Evolutionary conservation across 371 early-diverging fungal genomes (phyloP).

Genomic region (Chytridium lagenaria): DNA sequence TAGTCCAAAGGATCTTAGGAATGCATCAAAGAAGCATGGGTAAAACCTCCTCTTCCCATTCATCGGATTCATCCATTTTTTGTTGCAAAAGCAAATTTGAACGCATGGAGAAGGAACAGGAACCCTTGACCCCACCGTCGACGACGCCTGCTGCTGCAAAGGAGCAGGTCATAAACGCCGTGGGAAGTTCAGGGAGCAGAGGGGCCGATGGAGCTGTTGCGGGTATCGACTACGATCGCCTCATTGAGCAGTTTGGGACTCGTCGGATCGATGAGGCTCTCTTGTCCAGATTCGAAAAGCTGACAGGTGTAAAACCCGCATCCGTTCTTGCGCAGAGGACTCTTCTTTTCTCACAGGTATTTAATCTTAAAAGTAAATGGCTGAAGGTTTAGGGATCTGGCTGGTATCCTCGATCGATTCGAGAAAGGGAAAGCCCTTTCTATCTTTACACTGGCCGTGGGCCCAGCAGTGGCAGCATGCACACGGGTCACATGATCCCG

Average conservation of each 20-base stretch:
- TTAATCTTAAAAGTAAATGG: too few relatives aligned
- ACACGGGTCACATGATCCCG: constrained; percentile 98
- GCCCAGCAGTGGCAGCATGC: constrained; percentile 97
- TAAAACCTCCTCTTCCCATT: constrained; percentile 22
- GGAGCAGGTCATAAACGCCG: constrained; percentile 89
- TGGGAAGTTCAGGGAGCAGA: constrained; percentile 95
- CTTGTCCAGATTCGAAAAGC: constrained; percentile 80
- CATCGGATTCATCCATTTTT: constrained; percentile 12
- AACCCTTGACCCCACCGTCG: constrained; percentile 10
- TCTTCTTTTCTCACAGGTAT: constrained; percentile 98
- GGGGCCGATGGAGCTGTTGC: constrained; percentile 82
- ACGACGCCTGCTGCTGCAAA: not conserved
- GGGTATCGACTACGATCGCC: constrained; percentile 95
- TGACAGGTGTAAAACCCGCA: constrained; percentile 90
- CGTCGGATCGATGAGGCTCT: constrained; percentile 77
- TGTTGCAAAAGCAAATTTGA: too few relatives aligned
- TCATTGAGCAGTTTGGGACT: constrained; percentile 96
- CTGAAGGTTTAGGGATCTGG: constrained; percentile 92
- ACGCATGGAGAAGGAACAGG: not conserved
- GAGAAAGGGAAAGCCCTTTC: constrained; percentile 96
- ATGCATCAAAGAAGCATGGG: too few relatives aligned
- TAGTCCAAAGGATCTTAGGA: too few relatives aligned
- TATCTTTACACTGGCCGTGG: constrained; percentile 99
- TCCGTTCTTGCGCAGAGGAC: constrained; percentile 87
- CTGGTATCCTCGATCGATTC: constrained; percentile 83